Percentiles rank a stretch among this genome's conserved stretches.
Evolutionary conservation across 345 rosid genomes (phyloP).

Genomic region (Citrus sp.): DNA sequence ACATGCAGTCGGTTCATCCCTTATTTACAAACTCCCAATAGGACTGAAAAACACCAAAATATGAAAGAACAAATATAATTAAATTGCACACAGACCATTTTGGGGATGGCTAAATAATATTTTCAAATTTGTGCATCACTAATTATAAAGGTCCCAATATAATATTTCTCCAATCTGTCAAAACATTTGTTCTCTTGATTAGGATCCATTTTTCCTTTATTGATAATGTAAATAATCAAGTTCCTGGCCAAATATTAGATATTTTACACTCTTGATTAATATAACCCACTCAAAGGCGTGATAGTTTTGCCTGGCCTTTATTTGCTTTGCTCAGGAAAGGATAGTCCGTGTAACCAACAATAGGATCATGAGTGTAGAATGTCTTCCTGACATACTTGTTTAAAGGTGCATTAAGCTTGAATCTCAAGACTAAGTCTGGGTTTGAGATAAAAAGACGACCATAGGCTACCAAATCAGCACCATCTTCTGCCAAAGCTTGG

Average conservation of each 20-base stretch:
- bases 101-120: not conserved
- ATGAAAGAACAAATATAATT: not conserved
- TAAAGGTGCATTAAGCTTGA: constrained; percentile 50
- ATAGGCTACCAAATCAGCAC: constrained; percentile 71
- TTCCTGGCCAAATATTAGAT: not conserved
- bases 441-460: constrained; percentile 84
- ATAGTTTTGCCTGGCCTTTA: constrained; percentile 9
- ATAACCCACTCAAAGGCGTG: constrained; percentile 27
- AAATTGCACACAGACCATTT: not conserved
- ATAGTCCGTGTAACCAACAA: constrained; percentile 78
- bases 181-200: not conserved
- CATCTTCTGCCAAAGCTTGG: constrained; percentile 60
- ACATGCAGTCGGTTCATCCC: constrained; percentile 12
- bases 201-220: not conserved
- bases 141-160: not conserved
- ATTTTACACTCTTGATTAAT: not conserved
- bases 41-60: not conserved
- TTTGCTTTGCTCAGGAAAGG: constrained; percentile 33
- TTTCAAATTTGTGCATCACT: not conserved
- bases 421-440: constrained; percentile 69
- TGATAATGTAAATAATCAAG: not conserved
- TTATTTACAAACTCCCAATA: not conserved
- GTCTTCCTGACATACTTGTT: constrained; percentile 62
- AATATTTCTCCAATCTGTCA: not conserved
- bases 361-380: constrained; percentile 68